phyloP scores from a whole-genome alignment of 2,329 filamentous ascomycete species.

The Xylaria polymorpha region DNA sequence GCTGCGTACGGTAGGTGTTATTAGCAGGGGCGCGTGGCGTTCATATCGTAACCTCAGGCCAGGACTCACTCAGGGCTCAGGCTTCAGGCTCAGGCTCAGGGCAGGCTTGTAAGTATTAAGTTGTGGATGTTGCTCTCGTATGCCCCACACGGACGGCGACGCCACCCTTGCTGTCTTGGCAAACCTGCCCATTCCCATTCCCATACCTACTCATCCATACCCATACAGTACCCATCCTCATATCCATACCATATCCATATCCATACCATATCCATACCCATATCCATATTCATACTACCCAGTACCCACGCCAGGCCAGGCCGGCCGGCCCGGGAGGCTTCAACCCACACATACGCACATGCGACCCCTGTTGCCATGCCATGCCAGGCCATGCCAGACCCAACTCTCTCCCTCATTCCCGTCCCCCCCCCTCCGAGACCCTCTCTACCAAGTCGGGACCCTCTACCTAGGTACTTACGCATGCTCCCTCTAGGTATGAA shows the following conservation, averaged over 20 bases:
- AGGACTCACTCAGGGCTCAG: neutral
- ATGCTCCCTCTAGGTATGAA: neutral
- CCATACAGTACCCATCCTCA: too few species aligned
- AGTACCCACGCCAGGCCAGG: constrained; percentile 18
- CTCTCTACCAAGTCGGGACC: too few species aligned
- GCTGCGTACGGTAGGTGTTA: constrained; percentile 15
- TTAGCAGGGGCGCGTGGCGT: constrained; percentile 25
- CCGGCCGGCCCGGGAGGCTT: constrained; percentile 33
- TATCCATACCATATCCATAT: too few species aligned
- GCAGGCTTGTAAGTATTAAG: too few species aligned
- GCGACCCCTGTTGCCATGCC: constrained; percentile 24
- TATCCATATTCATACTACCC: too few species aligned
- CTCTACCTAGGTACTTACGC: neutral
- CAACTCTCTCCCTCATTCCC: neutral
- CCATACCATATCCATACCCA: too few species aligned
- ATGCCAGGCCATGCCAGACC: constrained; percentile 19
- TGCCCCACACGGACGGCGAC: constrained; percentile 23
- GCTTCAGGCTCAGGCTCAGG: too few species aligned
- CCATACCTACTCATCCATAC: too few species aligned
- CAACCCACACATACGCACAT: constrained; percentile 16
- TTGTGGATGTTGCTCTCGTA: neutral
- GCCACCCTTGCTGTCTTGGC: constrained; percentile 2
- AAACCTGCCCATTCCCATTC: neutral
- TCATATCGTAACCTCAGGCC: neutral
- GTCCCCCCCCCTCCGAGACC: neutral